A percentile compares a stretch with the other conserved stretches of the same genome.
These are phyloP conservation scores for Citrullus amarus DNA, from an alignment of 306 rosid genomes.

Conservation along the genomic window DNA sequence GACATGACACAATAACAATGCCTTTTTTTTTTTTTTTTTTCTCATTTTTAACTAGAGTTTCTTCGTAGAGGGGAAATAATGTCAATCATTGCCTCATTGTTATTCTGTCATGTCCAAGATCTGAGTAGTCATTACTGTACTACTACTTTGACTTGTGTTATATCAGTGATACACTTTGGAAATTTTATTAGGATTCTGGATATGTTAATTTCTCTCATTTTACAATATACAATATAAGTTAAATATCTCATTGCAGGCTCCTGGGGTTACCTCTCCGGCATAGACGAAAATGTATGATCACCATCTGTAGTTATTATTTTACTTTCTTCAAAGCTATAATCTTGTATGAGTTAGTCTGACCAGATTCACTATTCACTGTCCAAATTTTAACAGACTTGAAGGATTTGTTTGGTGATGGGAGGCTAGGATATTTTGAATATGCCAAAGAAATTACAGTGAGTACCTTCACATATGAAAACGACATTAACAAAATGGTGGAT, in stretches of 20 bases:
- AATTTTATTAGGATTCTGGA: background rate
- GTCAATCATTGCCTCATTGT: background rate
- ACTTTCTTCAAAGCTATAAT: background rate
- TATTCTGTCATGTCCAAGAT: background rate
- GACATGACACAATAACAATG: too few relatives aligned
- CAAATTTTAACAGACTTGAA: conserved; percentile 37
- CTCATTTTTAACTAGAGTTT: too few relatives aligned
- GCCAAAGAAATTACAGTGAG: conserved; percentile 77
- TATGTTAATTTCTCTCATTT: conserved; percentile 11
- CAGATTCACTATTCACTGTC: background rate
- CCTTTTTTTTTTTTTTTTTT: too few relatives aligned
- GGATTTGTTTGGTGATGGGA: conserved; percentile 56
- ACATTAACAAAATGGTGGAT: background rate
- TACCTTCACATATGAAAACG: conserved; percentile 2
- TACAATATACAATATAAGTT: conserved; percentile 16
- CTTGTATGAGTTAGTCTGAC: background rate
- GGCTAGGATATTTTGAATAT: conserved; percentile 60
- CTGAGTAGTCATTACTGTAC: too few relatives aligned
- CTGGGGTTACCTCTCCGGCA: conserved; percentile 56
- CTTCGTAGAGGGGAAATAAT: too few relatives aligned
- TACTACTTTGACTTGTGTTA: background rate
- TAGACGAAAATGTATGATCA: conserved; percentile 61
- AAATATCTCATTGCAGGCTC: conserved; percentile 48
- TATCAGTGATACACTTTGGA: background rate
- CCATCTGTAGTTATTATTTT: conserved; percentile 13